Conservation (phyloP, 1,284 basidiomycete genomes). For the Mycena citricolor region DNA sequence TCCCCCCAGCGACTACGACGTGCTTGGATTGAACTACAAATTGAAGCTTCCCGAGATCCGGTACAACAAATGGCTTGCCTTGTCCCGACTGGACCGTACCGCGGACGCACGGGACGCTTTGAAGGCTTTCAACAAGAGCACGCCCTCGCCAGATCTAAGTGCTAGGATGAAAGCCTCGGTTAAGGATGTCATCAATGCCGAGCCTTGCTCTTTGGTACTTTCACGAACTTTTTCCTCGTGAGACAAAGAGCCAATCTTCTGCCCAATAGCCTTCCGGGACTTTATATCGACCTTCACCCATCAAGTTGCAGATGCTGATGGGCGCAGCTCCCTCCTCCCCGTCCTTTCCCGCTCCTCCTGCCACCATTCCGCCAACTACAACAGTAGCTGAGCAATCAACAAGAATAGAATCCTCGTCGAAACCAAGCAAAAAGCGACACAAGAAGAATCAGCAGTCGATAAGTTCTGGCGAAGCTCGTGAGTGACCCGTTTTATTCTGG, state of each 20-base stretch:
- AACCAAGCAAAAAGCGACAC: too few species aligned
- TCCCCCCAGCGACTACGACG: conserved; percentile 46
- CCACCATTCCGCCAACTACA: too few species aligned
- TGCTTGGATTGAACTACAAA: conserved; percentile 62
- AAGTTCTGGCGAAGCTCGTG: too few species aligned
- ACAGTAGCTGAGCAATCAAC: too few species aligned
- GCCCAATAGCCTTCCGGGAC: conserved; percentile 16
- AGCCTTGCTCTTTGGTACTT: conserved; percentile 32
- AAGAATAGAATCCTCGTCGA: too few species aligned
- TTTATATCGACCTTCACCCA: conserved; percentile 21
- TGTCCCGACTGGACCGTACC: conserved; percentile 37
- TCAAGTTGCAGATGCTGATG: conserved; percentile 14
- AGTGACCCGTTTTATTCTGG: too few species aligned
- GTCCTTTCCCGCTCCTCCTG: too few species aligned
- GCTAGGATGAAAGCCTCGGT: conserved; percentile 60
- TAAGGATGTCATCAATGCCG: conserved; percentile 46
- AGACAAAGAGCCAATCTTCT: conserved; percentile 1
- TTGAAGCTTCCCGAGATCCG: conserved; percentile 60
- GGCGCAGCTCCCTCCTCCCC: too few species aligned
- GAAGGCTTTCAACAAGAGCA: conserved; percentile 38
- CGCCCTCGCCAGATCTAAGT: conserved; percentile 54
- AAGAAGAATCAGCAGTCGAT: too few species aligned
- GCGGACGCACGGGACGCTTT: conserved; percentile 48
- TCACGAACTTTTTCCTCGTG: background rate
- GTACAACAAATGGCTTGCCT: conserved; percentile 56